Conservation (phyloP, 495 filamentous ascomycete species). For the Daldinia vernicosa region DNA sequence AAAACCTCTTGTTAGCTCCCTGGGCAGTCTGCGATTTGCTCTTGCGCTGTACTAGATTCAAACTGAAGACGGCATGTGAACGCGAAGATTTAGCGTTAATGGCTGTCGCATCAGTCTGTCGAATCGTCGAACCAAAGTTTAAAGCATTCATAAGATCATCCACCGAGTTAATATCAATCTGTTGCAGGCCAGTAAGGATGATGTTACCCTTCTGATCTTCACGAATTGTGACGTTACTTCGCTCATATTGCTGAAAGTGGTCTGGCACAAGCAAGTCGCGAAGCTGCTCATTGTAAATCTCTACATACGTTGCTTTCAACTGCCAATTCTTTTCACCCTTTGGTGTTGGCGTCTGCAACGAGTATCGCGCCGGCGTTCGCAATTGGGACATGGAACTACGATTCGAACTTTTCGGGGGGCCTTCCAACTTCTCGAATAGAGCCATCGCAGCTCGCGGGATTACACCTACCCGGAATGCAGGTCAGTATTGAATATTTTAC, state of each 20-base stretch:
- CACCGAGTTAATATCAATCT: conserved; percentile 89
- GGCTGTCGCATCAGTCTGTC: conserved; percentile 98
- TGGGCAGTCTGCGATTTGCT: conserved; percentile 63
- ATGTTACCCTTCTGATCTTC: conserved; percentile 97
- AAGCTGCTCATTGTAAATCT: conserved; percentile 98
- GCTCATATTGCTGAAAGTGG: conserved; percentile 70
- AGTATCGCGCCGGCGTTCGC: conserved; percentile 83
- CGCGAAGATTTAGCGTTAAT: conserved; percentile 99
- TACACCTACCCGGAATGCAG: conserved; percentile 67
- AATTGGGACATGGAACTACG: conserved; percentile 78
- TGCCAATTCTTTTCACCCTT: conserved; percentile 86
- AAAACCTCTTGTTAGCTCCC: conserved; percentile 81
- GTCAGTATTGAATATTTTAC: conserved; percentile 9
- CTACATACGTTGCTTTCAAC: conserved; percentile 94
- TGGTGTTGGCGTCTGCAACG: conserved; percentile 64
- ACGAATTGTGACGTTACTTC: conserved; percentile 80
- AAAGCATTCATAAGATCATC: conserved; percentile 90
- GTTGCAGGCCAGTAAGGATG: conserved; percentile 85
- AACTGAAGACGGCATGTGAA: conserved; percentile 96
- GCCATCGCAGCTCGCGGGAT: conserved; percentile 88
- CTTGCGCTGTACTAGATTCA: conserved; percentile 92
- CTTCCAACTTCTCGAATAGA: conserved; percentile 88
- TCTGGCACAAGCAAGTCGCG: conserved; percentile 91
- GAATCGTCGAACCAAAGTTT: conserved; percentile 91
- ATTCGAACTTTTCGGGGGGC: conserved; percentile 59